Evolutionary conservation across 108 stramenopile species (phyloP).

Genomic region (Epipyxis sp.): DNA sequence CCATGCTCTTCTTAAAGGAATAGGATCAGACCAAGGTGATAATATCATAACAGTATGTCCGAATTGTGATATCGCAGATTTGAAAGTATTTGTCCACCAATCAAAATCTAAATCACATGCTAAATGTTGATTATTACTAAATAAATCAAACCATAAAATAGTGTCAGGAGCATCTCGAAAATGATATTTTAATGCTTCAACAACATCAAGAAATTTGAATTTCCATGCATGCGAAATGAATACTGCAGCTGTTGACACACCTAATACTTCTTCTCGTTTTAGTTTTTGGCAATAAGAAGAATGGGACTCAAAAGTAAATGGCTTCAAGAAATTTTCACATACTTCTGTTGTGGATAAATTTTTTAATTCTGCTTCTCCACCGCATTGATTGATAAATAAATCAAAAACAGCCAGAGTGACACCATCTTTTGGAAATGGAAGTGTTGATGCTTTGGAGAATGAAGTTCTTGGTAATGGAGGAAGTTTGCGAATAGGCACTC

Average conservation of each 20-base stretch:
- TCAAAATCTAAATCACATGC: background rate
- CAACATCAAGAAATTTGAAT: background rate
- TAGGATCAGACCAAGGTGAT: background rate
- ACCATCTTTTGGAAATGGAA: background rate
- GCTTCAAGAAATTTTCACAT: background rate
- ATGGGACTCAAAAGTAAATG: background rate
- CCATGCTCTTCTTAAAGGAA: background rate
- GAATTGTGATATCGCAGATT: background rate
- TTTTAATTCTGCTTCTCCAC: background rate
- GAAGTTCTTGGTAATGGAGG: no score
- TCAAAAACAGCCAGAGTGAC: background rate
- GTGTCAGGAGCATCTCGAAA: background rate
- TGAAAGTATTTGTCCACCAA: background rate
- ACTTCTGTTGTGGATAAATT: background rate
- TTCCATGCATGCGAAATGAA: background rate
- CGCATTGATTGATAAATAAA: background rate
- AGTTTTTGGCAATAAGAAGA: background rate
- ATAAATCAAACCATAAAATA: conserved; percentile 6
- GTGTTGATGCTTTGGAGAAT: no score
- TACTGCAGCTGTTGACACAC: background rate
- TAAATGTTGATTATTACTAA: background rate
- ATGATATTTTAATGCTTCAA: background rate
- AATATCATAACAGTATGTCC: background rate
- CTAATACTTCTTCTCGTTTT: background rate
- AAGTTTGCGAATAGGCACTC: no score